Evolutionary conservation across 2,329 filamentous ascomycete species (phyloP).

Genomic region (Xylariales sp.): DNA sequence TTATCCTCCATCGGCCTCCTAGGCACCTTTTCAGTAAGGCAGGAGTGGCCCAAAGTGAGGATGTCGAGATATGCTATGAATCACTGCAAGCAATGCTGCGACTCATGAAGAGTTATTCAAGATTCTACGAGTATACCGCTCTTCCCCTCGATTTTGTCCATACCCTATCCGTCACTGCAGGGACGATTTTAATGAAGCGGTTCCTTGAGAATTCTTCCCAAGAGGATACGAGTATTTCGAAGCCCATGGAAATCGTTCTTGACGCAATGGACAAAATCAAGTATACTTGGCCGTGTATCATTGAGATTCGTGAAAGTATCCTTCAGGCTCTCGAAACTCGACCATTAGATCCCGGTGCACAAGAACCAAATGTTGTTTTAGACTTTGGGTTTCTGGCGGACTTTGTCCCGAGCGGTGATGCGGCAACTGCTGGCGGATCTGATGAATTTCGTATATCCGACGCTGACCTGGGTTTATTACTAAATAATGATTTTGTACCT

Average conservation of each 20-base stretch:
- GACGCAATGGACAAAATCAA: slow-evolving; percentile 49
- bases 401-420: not conserved
- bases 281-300: slow-evolving; percentile 41
- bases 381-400: slow-evolving; percentile 18
- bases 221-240: slow-evolving; percentile 41
- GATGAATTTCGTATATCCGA: slow-evolving; percentile 7
- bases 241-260: slow-evolving; percentile 42
- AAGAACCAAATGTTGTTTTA: slow-evolving; percentile 14
- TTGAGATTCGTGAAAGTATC: slow-evolving; percentile 33
- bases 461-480: slow-evolving; percentile 6
- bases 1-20: slow-evolving; percentile 45
- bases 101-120: slow-evolving; percentile 37
- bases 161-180: slow-evolving; percentile 39
- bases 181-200: slow-evolving; percentile 41
- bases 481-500: slow-evolving; percentile 6
- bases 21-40: slow-evolving; percentile 35
- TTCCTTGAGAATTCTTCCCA: slow-evolving; percentile 34
- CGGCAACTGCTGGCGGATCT: not conserved
- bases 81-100: slow-evolving; percentile 40
- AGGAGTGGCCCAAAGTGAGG: slow-evolving; percentile 34
- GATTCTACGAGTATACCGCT: slow-evolving; percentile 37
- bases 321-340: slow-evolving; percentile 12
- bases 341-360: slow-evolving; percentile 5
- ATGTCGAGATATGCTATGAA: slow-evolving; percentile 45
- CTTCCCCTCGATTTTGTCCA: slow-evolving; percentile 30